Percentiles rank a stretch among this genome's conserved stretches.
Evolutionary conservation across 2,329 filamentous ascomycete species (phyloP).

Genomic region (Zalaria obscura): DNA sequence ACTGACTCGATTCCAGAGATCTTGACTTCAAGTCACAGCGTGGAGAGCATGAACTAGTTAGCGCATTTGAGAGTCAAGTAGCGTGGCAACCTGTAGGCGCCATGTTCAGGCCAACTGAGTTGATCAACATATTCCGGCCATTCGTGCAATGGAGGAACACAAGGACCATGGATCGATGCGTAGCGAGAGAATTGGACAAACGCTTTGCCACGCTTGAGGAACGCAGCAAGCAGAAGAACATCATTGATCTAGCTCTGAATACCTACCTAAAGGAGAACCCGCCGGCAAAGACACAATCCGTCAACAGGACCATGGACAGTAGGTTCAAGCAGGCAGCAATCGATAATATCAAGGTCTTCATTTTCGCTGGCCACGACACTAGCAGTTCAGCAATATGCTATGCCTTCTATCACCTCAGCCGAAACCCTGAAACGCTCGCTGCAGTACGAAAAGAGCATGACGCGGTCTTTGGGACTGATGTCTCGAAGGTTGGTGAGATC

Average conservation of each 20-base stretch:
- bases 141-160: constrained; percentile 20
- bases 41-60: constrained; percentile 20
- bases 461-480: constrained; percentile 31
- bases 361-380: constrained; percentile 30
- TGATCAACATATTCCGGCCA: constrained; percentile 21
- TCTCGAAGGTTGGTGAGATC: constrained; percentile 10
- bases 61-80: constrained; percentile 20
- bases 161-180: constrained; percentile 19
- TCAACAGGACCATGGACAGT: constrained; percentile 17
- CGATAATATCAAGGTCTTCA: constrained; percentile 24
- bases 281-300: constrained; percentile 11
- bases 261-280: constrained; percentile 23
- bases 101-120: constrained; percentile 21
- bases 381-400: constrained; percentile 23
- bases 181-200: constrained; percentile 21
- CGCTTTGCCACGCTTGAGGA: constrained; percentile 19
- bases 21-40: constrained; percentile 22
- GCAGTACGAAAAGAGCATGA: constrained; percentile 36
- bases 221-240: constrained; percentile 19
- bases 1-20: constrained; percentile 10
- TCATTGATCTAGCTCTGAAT: constrained; percentile 20
- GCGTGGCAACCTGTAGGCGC: constrained; percentile 19
- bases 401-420: constrained; percentile 24
- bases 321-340: constrained; percentile 22
- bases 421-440: constrained; percentile 17